Evolutionary conservation across 768 basidiomycete genomes (phyloP).

Genomic region (Panaeolus cyanescens): DNA sequence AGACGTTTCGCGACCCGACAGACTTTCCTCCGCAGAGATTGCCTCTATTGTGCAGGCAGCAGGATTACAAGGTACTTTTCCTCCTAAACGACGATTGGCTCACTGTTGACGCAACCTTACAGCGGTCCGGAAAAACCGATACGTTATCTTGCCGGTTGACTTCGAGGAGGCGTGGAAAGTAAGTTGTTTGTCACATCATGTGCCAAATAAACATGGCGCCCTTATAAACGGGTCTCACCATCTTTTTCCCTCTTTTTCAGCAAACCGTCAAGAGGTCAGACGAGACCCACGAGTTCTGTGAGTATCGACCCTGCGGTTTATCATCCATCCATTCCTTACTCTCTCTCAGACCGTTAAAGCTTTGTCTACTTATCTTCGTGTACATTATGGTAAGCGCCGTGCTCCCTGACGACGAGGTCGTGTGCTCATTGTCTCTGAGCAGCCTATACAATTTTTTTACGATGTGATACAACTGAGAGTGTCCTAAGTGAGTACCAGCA

Average conservation of each 20-base stretch:
- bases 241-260: constrained; percentile 49
- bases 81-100: background rate
- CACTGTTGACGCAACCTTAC: constrained; percentile 4
- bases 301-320: constrained; percentile 29
- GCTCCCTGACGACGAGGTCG: background rate
- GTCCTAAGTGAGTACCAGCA: background rate
- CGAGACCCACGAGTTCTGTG: constrained; percentile 97
- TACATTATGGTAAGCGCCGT: constrained; percentile 1
- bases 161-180: constrained; percentile 99
- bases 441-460: constrained; percentile 14
- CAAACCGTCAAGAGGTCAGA: constrained; percentile 96
- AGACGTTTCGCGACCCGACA: constrained; percentile 98
- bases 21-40: constrained; percentile 94
- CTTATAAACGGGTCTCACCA: constrained; percentile 31
- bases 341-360: constrained; percentile 38
- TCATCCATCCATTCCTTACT: constrained; percentile 13
- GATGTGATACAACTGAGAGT: background rate
- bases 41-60: constrained; percentile 95
- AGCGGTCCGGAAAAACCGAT: constrained; percentile 98
- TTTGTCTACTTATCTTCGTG: background rate
- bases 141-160: constrained; percentile 94
- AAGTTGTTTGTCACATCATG: constrained; percentile 53
- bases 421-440: background rate
- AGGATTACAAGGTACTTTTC: constrained; percentile 83
- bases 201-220: constrained; percentile 19